A percentile compares a stretch with the other conserved stretches of the same genome.
Conservation (phyloP, 1,139 yeast species). For the Spathaspora jeffriesii region DNA sequence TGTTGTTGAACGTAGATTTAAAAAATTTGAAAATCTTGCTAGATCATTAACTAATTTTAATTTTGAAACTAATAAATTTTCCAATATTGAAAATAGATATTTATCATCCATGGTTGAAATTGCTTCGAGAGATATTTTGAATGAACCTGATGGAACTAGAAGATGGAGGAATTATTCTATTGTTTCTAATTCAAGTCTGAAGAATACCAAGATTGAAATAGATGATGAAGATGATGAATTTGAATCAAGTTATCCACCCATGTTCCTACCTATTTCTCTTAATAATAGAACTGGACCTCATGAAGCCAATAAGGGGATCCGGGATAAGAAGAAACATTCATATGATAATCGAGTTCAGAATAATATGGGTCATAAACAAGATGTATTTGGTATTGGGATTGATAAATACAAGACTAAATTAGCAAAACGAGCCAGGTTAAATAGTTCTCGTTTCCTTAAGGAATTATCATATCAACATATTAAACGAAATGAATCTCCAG, state of each 20-base stretch:
- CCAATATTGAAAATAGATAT: constrained; percentile 27
- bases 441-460: constrained; percentile 53
- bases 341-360: constrained; percentile 79
- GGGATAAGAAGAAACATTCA: constrained; percentile 81
- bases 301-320: constrained; percentile 78
- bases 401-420: constrained; percentile 57
- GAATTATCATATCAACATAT: constrained; percentile 54
- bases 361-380: constrained; percentile 61
- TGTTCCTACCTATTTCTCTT: constrained; percentile 62
- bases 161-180: constrained; percentile 48
- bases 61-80: constrained; percentile 44
- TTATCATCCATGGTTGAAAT: constrained; percentile 74
- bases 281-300: constrained; percentile 79
- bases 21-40: constrained; percentile 59
- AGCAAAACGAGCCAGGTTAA: constrained; percentile 50
- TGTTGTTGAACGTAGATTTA: constrained; percentile 75
- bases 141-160: constrained; percentile 42
- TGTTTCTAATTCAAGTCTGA: constrained; percentile 15
- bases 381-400: constrained; percentile 74
- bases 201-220: constrained; percentile 23
- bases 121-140: constrained; percentile 67
- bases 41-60: constrained; percentile 38
- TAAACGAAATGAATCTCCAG: constrained; percentile 32
- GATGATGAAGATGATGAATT: constrained; percentile 24
- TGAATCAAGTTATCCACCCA: constrained; percentile 28